A percentile compares a stretch with the other conserved stretches of the same genome.
phyloP scores from a whole-genome alignment of 108 stramenopile species.

The Aurantiochytrium sp. region DNA sequence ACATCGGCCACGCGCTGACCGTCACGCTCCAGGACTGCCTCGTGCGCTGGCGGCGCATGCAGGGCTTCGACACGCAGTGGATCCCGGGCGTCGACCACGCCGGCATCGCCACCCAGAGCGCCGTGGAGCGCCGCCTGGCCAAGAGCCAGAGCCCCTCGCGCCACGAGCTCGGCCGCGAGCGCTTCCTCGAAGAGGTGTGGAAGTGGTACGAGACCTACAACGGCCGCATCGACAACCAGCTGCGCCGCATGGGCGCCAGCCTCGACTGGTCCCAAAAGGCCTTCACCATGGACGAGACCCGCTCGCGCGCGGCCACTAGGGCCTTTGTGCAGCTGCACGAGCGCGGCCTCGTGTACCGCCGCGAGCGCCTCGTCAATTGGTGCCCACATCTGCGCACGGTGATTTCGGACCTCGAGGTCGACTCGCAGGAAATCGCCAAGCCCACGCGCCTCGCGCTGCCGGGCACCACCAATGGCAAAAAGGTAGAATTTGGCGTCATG shows the following conservation, averaged over 20 bases:
- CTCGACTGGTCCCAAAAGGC: conserved; percentile 93
- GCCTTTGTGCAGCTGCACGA: conserved; percentile 92
- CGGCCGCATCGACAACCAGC: conserved; percentile 84
- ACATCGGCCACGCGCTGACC: conserved; percentile 99
- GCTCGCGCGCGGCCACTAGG: conserved; percentile 79
- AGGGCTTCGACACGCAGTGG: conserved; percentile 90
- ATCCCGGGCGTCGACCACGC: conserved; percentile 97
- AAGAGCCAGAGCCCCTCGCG: conserved; percentile 67
- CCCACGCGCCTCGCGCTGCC: not conserved
- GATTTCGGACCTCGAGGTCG: conserved; percentile 92
- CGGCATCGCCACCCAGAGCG: conserved; percentile 96
- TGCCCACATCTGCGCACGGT: conserved; percentile 93
- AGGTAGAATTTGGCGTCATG: conserved; percentile 70
- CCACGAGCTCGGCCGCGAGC: conserved; percentile 79
- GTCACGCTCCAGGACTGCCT: conserved; percentile 95
- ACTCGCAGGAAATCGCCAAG: conserved; percentile 34
- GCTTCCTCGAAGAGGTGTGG: conserved; percentile 80
- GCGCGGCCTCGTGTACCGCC: conserved; percentile 86
- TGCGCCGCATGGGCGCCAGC: conserved; percentile 89
- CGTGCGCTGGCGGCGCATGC: conserved; percentile 93
- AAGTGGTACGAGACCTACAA: conserved; percentile 89
- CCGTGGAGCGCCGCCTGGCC: conserved; percentile 80
- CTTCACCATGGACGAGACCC: conserved; percentile 90
- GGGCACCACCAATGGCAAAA: not conserved
- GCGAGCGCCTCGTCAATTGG: conserved; percentile 98